phyloP scores from a whole-genome alignment of 306 rosid species.

The Trifolium pratense region DNA sequence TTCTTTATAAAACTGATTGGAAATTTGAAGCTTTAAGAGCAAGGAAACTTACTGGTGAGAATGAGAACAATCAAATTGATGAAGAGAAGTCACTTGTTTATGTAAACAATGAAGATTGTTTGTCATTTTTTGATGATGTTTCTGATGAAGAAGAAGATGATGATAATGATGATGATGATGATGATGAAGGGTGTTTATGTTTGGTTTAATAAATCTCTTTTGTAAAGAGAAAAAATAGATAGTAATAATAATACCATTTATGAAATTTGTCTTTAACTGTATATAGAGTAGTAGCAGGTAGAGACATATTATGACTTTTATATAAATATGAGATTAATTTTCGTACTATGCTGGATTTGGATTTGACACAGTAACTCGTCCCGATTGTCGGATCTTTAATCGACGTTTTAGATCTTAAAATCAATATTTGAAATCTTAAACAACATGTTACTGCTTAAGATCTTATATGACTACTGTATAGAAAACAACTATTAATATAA shows the following conservation, averaged over 20 bases:
- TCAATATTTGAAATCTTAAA: no score
- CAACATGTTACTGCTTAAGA: no score
- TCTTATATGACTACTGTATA: no score
- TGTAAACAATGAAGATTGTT: conserved; percentile 53
- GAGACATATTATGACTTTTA: conserved; percentile 45
- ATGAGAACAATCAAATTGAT: not conserved
- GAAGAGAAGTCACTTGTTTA: conserved; percentile 41
- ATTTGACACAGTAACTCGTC: no score
- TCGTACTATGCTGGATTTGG: no score
- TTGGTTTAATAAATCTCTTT: conserved; percentile 38
- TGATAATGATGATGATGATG: no score
- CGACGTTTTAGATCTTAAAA: no score
- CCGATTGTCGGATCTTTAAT: no score
- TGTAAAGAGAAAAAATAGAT: not conserved
- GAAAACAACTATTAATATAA: no score
- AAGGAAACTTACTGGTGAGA: conserved; percentile 49
- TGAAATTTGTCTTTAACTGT: conserved; percentile 53
- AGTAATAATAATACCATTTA: not conserved
- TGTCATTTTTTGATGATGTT: not conserved
- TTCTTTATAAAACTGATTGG: conserved; percentile 77
- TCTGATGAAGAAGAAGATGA: conserved; percentile 12
- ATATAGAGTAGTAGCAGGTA: conserved; percentile 43
- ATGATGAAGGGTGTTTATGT: conserved; percentile 37
- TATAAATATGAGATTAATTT: not conserved
- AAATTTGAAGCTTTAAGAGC: conserved; percentile 71